Evolutionary conservation across 306 rosid genomes (phyloP).

Genomic region (Glycine soja): DNA sequence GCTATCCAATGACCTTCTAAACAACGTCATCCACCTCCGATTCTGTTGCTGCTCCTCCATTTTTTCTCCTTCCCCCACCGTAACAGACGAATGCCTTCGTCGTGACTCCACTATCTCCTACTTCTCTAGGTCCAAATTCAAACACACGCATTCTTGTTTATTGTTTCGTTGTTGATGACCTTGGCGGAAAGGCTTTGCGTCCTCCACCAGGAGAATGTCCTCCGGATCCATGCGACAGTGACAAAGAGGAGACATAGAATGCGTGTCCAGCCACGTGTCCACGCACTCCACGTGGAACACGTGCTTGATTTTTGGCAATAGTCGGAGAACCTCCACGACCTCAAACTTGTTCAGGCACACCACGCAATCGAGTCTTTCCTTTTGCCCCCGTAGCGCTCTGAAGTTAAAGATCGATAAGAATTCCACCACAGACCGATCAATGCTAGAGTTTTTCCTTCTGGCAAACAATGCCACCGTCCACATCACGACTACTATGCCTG

Average conservation of each 20-base stretch:
- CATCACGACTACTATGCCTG: no score
- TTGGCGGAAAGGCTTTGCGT: constrained; percentile 34
- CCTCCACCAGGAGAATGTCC: constrained; percentile 69
- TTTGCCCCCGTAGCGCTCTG: constrained; percentile 67
- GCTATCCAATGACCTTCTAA: constrained; percentile 70
- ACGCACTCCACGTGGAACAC: constrained; percentile 97
- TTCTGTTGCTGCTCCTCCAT: background rate
- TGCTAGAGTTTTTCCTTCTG: constrained; percentile 78
- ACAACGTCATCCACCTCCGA: constrained; percentile 49
- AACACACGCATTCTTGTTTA: background rate
- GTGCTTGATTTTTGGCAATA: constrained; percentile 88
- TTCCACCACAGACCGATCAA: constrained; percentile 71
- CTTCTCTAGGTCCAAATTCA: constrained; percentile 31
- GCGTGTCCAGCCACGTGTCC: constrained; percentile 98
- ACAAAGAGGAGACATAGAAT: constrained; percentile 92
- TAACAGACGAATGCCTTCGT: constrained; percentile 68
- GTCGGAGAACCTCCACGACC: constrained; percentile 68
- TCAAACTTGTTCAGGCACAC: constrained; percentile 75
- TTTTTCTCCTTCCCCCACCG: constrained; percentile 56
- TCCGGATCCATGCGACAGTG: constrained; percentile 89
- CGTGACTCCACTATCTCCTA: constrained; percentile 29
- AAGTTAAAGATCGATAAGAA: constrained; percentile 82
- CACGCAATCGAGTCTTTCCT: constrained; percentile 85
- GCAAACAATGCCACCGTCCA: background rate
- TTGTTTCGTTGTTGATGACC: background rate